Conservation (phyloP, 1,284 basidiomycete genomes). For the Pseudozyma tsukubaensis region DNA sequence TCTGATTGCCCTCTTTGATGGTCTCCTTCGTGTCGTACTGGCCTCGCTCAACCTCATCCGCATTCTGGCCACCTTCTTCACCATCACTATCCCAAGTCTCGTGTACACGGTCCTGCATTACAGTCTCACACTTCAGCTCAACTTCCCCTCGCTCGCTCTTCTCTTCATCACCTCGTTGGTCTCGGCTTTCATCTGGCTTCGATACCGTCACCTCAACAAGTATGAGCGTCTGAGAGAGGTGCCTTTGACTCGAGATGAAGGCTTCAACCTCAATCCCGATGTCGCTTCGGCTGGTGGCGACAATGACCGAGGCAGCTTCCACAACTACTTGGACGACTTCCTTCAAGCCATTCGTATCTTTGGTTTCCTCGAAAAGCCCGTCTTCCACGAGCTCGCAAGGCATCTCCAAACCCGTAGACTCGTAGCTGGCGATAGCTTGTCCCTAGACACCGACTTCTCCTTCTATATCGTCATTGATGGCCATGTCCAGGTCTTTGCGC, state of each 20-base stretch:
- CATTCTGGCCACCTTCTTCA: constrained; percentile 55
- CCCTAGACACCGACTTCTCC: constrained; percentile 63
- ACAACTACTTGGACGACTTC: constrained; percentile 68
- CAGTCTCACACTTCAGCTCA: constrained; percentile 66
- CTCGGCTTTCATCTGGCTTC: constrained; percentile 69
- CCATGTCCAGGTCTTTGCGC: constrained; percentile 67
- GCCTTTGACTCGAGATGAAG: constrained; percentile 64
- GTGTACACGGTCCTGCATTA: constrained; percentile 64
- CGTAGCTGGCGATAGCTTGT: constrained; percentile 64
- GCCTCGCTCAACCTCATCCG: constrained; percentile 60
- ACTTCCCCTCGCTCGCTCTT: constrained; percentile 61
- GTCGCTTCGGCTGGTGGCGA: constrained; percentile 52
- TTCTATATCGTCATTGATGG: constrained; percentile 69
- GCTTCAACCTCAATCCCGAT: constrained; percentile 65
- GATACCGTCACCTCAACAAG: constrained; percentile 64
- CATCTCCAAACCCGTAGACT: constrained; percentile 66
- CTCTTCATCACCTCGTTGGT: constrained; percentile 51
- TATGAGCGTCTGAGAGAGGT: constrained; percentile 65
- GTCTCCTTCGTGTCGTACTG: constrained; percentile 52
- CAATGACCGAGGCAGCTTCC: constrained; percentile 61
- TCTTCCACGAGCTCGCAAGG: constrained; percentile 68
- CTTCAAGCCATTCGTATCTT: constrained; percentile 68
- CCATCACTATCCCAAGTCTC: constrained; percentile 62
- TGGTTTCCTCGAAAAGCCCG: constrained; percentile 68
- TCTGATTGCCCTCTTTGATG: constrained; percentile 51